Evolutionary conservation across 805 yeast genomes (phyloP), one percentile per base, ranked within the genome.

Genomic region (Candida andamanensis): DNA sequence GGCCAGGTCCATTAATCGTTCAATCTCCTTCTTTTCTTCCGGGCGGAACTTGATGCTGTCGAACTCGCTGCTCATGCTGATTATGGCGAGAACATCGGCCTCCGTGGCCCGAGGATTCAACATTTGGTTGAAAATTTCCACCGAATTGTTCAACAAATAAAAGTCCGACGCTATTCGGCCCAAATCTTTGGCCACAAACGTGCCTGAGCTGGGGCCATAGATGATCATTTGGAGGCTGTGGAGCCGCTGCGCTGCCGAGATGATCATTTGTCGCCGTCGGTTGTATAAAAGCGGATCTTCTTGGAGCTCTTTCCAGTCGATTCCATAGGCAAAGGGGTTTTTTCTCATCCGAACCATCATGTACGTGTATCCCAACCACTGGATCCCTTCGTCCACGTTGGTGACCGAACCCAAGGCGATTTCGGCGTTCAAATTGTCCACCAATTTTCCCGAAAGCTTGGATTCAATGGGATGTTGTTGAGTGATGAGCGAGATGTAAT

Each of bases 401-500:
- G 97, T 86, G 2, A 92, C 97, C 0, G 95, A 89, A 2, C 99
- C 99, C 13, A 92, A 58, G 0, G 97, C 82, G 15, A 94, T 86
- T 54, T 92, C 99, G 0, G 99, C 99, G 55, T 94, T 94, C 50
- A 92, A 66, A 44, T 90, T 92, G 52, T 92, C 99, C 13, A 85
- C 87, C 18, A 92, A 58, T 47, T 85, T 85, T 0, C 75, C 78
- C 35, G 80, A 69, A 24, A 92, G 66, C 39, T 78, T 76, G 0
- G 96, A 86, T 54, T 92, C 99, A 35, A 92, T 92, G 0, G 99
- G 95, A 56, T 86, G 95, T 50, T 92, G 98, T 40, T 94, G 95
- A 0, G 95, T 79, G 15, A 92, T 70, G 14, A 89, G 66, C 1
- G 92, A 76, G n/a, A 94, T 75, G 48, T 90, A 92, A 45, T 87